Base-by-base conservation (phyloP, 192 early-diverging fungal species). In the Martensiomyces pterosporus region DNA sequence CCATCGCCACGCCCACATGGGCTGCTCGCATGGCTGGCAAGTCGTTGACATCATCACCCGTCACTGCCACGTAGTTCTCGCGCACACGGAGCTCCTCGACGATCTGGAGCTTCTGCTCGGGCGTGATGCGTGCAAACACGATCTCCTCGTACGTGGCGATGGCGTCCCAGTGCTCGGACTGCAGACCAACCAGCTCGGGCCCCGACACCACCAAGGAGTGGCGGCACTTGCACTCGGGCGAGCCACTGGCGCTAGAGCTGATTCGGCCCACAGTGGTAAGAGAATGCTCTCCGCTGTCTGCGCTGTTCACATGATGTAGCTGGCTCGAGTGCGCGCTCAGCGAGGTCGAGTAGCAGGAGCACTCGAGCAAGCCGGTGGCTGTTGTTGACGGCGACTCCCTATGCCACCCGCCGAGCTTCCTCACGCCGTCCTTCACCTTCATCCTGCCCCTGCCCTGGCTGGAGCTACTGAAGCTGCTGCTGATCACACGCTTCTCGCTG, bases 31-130 rank as follows among this genome's bases (percentile, higher is more conserved):
- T 78, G n/a, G 93, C 89, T 16, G 91, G 89, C 37, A 90, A 80
- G 49, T 96, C 93, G 57, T 94, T 94, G 10, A 90, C 87, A 43
- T 91, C 93, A 60, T 96, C 93, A 47, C 93, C 93, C 19, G 89
- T 92, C n/a, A 93, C 88, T 2, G 83, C 91, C 8, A 96, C 89
- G 4, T 79, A 55, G 49, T 77, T 70, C 34, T 80, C 84, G 53
- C 88, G 83, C 8, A 64, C 67, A 47, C 87, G 81, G 43, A 88
- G 75, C 52, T 84, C 77, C 47, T 84, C 76, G 24, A 94, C 85
- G 49, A 94, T 88, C 63, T 79, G 61, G 15, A 91, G 79, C 57
- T 93, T 93, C 58, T 91, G 91, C 47, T 90, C 88, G 9, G 91
- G 88, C 15, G 87, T 85, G 17, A 88, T 91, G n/a, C 91, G 80